Evolutionary conservation across 2,329 filamentous ascomycete species (phyloP), one percentile per base, ranked within the genome.

Genomic region (Calycina marina): DNA sequence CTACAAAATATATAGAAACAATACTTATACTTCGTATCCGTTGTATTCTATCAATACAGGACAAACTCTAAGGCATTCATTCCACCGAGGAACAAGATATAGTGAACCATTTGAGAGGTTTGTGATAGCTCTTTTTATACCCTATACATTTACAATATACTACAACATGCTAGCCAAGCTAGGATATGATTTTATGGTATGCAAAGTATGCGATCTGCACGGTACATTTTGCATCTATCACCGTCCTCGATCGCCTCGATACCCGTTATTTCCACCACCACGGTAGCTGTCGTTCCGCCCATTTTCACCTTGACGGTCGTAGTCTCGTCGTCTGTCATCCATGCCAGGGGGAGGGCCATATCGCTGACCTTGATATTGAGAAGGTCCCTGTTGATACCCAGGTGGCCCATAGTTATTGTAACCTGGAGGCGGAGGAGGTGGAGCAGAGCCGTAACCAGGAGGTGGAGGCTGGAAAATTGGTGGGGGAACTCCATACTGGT

Each of bases 391-490:
- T 10, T 34, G 36, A 34, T 50, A 46, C 12, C 39, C 35, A 1
- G 43, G 38, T 5, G 44, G 40, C 14, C 40, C 37, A 35, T 45
- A 43, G 6, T 41, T 38, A 27, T 39, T 42, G 35, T 49, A 47
- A 5, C 30, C 34, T 14, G 50, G 52, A 5, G 53, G 51, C 3
- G 61, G 60, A n/a, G 62, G 61, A 14, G 63, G 62, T 3, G 63
- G 64, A 9, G 59, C 61, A 11, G 55, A 45, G 11, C 55, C 50
- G 28, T 54, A 48, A 4, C 62, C 61, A 20, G 62, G 62, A 10
- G 61, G 58, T 5, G 62, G 62, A 6, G 62, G 62, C 12, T 55
- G 50, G 56, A 58, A 62, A 3, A 47, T 45, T 14, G 46, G 40
- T 14, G 46, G 46, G 14, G 47, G 44, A 9, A 31, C 40, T 14